Conservation (phyloP, 2,329 filamentous ascomycete species). For the Mycosphaerella sp. region DNA sequence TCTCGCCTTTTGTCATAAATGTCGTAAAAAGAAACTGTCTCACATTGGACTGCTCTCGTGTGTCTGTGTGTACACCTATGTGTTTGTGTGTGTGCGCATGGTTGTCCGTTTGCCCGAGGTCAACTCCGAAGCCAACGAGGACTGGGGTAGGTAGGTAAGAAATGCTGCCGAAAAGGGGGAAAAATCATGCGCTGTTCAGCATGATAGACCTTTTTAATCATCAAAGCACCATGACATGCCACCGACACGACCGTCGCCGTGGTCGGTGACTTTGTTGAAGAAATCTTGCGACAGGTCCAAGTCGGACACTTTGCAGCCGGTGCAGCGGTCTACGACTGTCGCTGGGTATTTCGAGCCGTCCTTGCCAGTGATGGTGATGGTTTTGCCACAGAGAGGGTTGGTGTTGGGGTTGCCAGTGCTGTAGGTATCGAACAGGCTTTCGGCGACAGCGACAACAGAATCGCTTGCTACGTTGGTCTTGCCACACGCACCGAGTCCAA, state of each 20-base stretch:
- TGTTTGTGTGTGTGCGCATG: neutral
- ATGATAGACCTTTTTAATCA: conserved; percentile 13
- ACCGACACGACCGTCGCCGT: conserved; percentile 37
- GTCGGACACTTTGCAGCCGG: conserved; percentile 52
- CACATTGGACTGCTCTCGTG: no score
- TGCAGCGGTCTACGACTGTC: conserved; percentile 67
- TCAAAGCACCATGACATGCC: conserved; percentile 41
- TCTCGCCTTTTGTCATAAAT: neutral
- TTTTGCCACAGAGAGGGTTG: conserved; percentile 65
- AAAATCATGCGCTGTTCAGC: neutral
- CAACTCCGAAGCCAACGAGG: conserved; percentile 5
- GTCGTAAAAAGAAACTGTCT: neutral
- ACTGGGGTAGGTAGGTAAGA: neutral
- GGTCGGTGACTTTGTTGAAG: conserved; percentile 34
- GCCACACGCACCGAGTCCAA: conserved; percentile 65
- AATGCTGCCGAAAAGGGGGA: neutral
- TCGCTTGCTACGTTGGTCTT: conserved; percentile 50
- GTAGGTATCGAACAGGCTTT: conserved; percentile 54
- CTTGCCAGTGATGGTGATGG: conserved; percentile 53
- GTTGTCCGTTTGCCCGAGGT: conserved; percentile 2
- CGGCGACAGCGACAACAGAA: conserved; percentile 63
- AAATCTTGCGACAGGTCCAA: conserved; percentile 53
- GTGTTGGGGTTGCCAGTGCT: conserved; percentile 47
- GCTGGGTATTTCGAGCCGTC: conserved; percentile 55
- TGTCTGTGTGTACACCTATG: neutral